These are phyloP conservation scores for Ceriops zippeliana DNA, from an alignment of 345 rosid species.

Conservation along the genomic window DNA sequence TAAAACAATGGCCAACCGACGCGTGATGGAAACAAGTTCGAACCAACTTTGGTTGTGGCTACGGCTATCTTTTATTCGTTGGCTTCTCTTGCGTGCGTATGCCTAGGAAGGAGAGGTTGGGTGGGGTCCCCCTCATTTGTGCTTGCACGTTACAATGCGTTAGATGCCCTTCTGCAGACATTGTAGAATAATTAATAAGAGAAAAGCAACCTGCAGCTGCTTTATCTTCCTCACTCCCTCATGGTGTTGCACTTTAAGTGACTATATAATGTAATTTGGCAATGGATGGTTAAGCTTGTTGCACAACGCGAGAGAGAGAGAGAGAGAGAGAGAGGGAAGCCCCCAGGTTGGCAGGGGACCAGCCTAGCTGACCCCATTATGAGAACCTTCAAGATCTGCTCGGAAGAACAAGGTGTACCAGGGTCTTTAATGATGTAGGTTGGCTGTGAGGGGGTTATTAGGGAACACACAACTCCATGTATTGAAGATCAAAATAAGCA, in stretches of 20 bases:
- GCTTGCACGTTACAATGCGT: not conserved
- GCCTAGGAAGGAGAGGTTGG: not conserved
- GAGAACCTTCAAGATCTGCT: not conserved
- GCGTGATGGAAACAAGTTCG: not conserved
- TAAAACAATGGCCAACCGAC: too few relatives aligned
- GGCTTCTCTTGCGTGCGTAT: too few relatives aligned
- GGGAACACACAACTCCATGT: not conserved
- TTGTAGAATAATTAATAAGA: not conserved
- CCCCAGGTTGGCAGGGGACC: slow-evolving; percentile 12
- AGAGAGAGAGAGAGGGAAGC: slow-evolving; percentile 4
- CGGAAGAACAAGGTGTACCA: not conserved
- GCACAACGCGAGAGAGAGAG: not conserved
- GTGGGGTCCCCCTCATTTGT: not conserved
- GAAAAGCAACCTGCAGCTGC: slow-evolving; percentile 8
- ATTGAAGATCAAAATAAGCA: not conserved
- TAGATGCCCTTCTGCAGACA: not conserved
- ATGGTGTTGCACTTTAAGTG: slow-evolving; percentile 15
- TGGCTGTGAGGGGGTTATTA: not conserved
- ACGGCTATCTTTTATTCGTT: not conserved
- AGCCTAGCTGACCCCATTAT: not conserved
- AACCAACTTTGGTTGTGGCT: not conserved
- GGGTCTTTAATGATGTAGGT: not conserved
- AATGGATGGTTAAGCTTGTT: not conserved
- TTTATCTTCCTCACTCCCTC: not conserved
- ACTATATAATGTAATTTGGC: slow-evolving; percentile 7